Conservation (phyloP, 768 basidiomycete genomes). For the Cantharellus anzutake region DNA sequence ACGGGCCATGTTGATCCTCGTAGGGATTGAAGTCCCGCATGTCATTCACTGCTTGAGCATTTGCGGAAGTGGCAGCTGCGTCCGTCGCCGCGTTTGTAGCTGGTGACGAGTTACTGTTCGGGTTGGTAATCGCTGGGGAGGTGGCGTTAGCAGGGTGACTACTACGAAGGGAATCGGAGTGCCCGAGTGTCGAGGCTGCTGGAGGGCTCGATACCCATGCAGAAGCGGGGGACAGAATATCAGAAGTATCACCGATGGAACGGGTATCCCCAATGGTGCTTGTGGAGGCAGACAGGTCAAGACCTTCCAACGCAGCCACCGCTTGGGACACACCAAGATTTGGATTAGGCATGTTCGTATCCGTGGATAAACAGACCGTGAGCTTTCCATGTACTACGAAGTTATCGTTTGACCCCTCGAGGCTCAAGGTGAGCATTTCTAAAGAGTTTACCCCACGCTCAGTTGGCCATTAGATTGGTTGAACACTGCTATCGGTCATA, state of each 20-base stretch:
- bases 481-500: slow-evolving; percentile 25
- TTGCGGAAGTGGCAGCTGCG: not conserved
- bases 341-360: slow-evolving; percentile 62
- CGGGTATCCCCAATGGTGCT: slow-evolving; percentile 14
- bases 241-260: slow-evolving; percentile 13
- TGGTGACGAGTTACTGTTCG: slow-evolving; percentile 32
- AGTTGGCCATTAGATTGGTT: not conserved
- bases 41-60: slow-evolving; percentile 12
- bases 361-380: slow-evolving; percentile 90
- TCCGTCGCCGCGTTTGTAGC: slow-evolving; percentile 34
- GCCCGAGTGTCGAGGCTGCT: not conserved
- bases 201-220: not conserved
- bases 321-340: slow-evolving; percentile 68
- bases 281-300: slow-evolving; percentile 14
- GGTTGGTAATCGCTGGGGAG: not conserved
- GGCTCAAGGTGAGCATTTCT: slow-evolving; percentile 94
- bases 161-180: not conserved
- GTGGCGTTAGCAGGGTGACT: not conserved
- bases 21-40: slow-evolving; percentile 84
- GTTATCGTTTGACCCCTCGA: slow-evolving; percentile 99
- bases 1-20: slow-evolving; percentile 81
- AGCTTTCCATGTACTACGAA: slow-evolving; percentile 95
- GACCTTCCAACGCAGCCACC: slow-evolving; percentile 9
- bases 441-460: slow-evolving; percentile 1
- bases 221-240: slow-evolving; percentile 7